Evolutionary conservation across 1,139 yeast species (phyloP).

Genomic region (Protomyces inouyei): DNA sequence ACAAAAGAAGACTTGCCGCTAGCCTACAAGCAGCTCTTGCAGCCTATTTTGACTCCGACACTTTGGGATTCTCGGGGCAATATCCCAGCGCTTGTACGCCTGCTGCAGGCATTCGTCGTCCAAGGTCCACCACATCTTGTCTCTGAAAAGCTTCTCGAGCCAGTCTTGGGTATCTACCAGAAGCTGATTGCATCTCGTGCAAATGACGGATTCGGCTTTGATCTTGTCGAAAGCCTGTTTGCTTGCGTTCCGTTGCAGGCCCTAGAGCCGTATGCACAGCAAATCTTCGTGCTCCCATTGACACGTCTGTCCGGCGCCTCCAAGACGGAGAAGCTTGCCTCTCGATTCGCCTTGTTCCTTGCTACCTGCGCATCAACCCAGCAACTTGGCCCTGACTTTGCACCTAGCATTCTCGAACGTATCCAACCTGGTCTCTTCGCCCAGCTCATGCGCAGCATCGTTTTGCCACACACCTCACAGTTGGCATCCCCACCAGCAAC

Average conservation of each 20-base stretch:
- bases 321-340: constrained; percentile 75
- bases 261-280: constrained; percentile 57
- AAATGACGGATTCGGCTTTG: constrained; percentile 79
- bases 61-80: constrained; percentile 94
- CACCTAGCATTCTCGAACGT: constrained; percentile 54
- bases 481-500: constrained; percentile 68
- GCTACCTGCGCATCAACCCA: constrained; percentile 53
- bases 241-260: constrained; percentile 49
- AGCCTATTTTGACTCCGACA: constrained; percentile 79
- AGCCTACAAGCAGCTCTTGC: constrained; percentile 59
- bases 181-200: constrained; percentile 79
- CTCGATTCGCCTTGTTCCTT: constrained; percentile 54
- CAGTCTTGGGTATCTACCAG: constrained; percentile 94
- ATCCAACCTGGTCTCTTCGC: constrained; percentile 59
- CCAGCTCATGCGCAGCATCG: constrained; percentile 57
- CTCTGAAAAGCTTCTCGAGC: constrained; percentile 47
- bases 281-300: constrained; percentile 68
- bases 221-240: constrained; percentile 67
- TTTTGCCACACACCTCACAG: constrained; percentile 61
- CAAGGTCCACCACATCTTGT: constrained; percentile 51
- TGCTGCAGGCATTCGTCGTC: constrained; percentile 64
- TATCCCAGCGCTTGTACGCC: constrained; percentile 83
- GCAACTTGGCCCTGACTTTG: constrained; percentile 49
- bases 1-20: constrained; percentile 50
- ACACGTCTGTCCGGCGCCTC: constrained; percentile 69